A percentile compares a stretch with the other conserved stretches of the same genome.
phyloP scores from a whole-genome alignment of 1,284 basidiomycete species.

The Leucoagaricus sp. region DNA sequence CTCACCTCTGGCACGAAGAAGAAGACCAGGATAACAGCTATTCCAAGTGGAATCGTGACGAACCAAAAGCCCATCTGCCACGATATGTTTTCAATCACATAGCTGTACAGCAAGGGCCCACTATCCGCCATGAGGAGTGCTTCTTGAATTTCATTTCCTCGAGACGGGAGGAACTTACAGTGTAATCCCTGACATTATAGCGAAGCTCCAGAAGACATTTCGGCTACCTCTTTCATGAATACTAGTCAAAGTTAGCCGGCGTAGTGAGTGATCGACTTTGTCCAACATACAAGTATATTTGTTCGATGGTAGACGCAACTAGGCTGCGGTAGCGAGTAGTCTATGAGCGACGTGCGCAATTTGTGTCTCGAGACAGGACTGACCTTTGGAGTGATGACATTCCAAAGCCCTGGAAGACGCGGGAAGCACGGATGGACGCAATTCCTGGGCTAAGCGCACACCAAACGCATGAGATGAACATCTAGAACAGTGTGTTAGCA shows the following conservation, averaged over 20 bases:
- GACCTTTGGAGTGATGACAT: constrained; percentile 47
- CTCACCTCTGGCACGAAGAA: constrained; percentile 46
- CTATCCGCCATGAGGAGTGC: too few relatives aligned
- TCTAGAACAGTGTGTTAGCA: constrained; percentile 24
- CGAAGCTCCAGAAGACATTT: constrained; percentile 43
- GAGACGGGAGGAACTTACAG: too few relatives aligned
- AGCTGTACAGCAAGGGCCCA: constrained; percentile 42
- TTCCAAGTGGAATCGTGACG: constrained; percentile 41
- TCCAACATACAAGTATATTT: constrained; percentile 40
- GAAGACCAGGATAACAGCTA: constrained; percentile 36
- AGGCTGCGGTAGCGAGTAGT: constrained; percentile 24
- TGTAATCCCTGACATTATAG: constrained; percentile 44
- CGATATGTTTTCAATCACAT: constrained; percentile 42
- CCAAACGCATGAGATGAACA: constrained; percentile 49
- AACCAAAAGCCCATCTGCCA: constrained; percentile 47
- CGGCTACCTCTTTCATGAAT: constrained; percentile 45
- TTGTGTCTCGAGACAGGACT: neutral
- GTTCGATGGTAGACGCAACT: constrained; percentile 44
- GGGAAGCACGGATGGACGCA: constrained; percentile 40
- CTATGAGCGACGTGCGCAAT: too few relatives aligned
- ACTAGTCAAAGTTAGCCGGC: constrained; percentile 20
- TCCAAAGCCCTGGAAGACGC: constrained; percentile 46
- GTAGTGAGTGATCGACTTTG: neutral
- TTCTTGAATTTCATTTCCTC: too few relatives aligned
- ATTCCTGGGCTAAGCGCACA: constrained; percentile 42